These are phyloP conservation scores for Paratinospora sagittata DNA, from an alignment of 164 flowering plant species.

Conservation along the genomic window DNA sequence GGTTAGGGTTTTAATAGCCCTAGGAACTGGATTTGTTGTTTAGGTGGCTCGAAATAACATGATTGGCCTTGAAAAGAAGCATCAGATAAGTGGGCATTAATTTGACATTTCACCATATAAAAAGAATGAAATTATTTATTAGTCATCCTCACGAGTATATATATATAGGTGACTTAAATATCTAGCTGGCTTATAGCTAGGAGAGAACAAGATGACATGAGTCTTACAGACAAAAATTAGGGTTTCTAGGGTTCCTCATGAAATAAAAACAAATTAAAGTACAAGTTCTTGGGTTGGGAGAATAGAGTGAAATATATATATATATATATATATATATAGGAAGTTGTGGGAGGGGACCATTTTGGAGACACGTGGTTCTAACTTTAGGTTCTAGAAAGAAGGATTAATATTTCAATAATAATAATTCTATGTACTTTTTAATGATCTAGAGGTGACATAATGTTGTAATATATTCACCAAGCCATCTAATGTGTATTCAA, in stretches of 20 bases:
- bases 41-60: constrained; percentile 12
- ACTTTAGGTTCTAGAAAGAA: no score
- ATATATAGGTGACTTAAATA: constrained; percentile 5
- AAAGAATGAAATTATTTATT: neutral
- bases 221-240: neutral
- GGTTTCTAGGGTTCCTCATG: constrained; percentile 20
- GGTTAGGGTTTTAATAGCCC: constrained; percentile 18
- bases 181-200: no score
- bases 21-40: constrained; percentile 10
- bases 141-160: constrained; percentile 13
- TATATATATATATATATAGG: no score
- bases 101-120: neutral
- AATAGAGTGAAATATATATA: neutral
- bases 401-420: no score
- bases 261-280: constrained; percentile 7
- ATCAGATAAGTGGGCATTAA: neutral
- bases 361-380: neutral
- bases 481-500: no score
- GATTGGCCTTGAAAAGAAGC: constrained; percentile 19
- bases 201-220: neutral
- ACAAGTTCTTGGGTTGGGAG: neutral
- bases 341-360: constrained; percentile 4
- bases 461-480: no score
- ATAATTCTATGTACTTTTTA: no score
- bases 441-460: no score